Evolutionary conservation across 768 basidiomycete genomes (phyloP).

Genomic region (Piloderma croceum): DNA sequence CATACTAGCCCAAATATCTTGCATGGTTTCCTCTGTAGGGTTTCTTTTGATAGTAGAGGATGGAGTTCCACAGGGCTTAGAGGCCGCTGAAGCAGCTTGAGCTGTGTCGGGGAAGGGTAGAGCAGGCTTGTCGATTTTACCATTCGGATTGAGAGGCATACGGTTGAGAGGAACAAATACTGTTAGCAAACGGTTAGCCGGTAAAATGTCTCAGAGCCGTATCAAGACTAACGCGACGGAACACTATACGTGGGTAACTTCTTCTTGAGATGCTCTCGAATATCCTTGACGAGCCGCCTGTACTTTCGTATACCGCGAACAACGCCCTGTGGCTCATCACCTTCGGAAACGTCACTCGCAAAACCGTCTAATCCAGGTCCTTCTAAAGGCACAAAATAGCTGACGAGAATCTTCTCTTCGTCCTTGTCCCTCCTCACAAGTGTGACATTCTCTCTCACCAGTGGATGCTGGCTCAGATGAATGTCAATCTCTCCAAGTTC

Average conservation of each 20-base stretch:
- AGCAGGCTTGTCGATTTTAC: constrained; percentile 97
- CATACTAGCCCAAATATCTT: constrained; percentile 77
- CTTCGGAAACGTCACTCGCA: constrained; percentile 56
- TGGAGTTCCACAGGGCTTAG: constrained; percentile 35
- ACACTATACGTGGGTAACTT: constrained; percentile 94
- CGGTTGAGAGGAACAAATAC: constrained; percentile 92
- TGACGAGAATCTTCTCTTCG: constrained; percentile 97
- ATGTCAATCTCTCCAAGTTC: constrained; percentile 98
- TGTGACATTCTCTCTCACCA: constrained; percentile 96
- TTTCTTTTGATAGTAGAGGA: constrained; percentile 35
- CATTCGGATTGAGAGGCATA: constrained; percentile 98
- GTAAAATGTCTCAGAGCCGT: constrained; percentile 3
- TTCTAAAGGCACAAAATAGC: constrained; percentile 91
- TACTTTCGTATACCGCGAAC: constrained; percentile 80
- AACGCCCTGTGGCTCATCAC: constrained; percentile 52
- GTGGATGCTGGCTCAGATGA: constrained; percentile 86
- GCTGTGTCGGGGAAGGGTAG: constrained; percentile 98
- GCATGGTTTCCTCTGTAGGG: constrained; percentile 75
- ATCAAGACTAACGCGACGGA: constrained; percentile 63
- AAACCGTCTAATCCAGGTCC: constrained; percentile 61
- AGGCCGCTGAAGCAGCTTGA: constrained; percentile 39
- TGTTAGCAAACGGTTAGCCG: constrained; percentile 23
- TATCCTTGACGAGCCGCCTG: constrained; percentile 83
- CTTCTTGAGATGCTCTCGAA: constrained; percentile 92
- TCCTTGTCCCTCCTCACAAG: constrained; percentile 95